Evolutionary conservation across 768 basidiomycete genomes (phyloP).

Genomic region (Stropharia rugosoannulata): DNA sequence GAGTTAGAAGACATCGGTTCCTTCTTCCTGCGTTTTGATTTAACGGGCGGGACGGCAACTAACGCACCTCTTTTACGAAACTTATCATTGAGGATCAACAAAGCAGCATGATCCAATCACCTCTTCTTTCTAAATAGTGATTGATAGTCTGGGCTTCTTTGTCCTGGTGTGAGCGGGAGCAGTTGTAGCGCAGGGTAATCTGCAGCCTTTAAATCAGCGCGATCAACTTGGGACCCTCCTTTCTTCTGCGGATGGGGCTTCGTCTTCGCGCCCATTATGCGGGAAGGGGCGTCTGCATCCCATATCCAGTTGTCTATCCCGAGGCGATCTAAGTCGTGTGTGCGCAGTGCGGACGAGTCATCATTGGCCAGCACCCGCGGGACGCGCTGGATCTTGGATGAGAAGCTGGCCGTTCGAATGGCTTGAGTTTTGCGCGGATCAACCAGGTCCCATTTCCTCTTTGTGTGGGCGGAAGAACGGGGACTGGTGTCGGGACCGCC

Average conservation of each 20-base stretch:
- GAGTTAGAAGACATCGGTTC: no score
- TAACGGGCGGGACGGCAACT: no score
- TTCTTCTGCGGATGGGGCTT: not conserved
- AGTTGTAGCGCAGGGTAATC: constrained; percentile 27
- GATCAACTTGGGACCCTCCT: not conserved
- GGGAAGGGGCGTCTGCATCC: not conserved
- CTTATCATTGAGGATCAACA: no score
- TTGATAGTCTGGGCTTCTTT: constrained; percentile 24
- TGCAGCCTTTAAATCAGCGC: not conserved
- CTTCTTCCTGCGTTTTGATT: no score
- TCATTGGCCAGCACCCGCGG: not conserved
- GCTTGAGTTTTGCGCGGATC: constrained; percentile 35
- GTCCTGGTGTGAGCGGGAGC: constrained; percentile 21
- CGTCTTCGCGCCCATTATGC: not conserved
- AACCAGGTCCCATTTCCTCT: constrained; percentile 22
- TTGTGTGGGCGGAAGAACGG: not conserved
- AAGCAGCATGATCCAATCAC: not conserved
- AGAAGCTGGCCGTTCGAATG: constrained; percentile 17
- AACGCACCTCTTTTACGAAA: no score
- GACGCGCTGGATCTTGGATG: constrained; percentile 7
- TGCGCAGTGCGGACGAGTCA: not conserved
- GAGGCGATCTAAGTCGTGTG: constrained; percentile 11
- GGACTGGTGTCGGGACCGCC: constrained; percentile 5
- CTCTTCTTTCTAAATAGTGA: constrained; percentile 14
- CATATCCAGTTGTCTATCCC: constrained; percentile 5